These are phyloP conservation scores for Amanita pallidorosea DNA, from an alignment of 768 basidiomycete genomes.

Conservation along the genomic window DNA sequence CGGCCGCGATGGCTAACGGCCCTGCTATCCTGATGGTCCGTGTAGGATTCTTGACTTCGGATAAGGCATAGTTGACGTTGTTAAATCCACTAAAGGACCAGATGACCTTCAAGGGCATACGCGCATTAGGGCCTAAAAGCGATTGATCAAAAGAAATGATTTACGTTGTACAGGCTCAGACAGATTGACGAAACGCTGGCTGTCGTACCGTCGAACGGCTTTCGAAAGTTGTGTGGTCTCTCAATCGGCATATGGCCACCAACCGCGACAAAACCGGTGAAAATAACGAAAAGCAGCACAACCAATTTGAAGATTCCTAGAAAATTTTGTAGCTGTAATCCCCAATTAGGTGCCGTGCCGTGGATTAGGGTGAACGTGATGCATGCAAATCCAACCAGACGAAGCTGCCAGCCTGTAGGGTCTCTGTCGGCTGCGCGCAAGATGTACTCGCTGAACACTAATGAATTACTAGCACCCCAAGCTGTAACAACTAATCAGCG, in stretches of 20 bases:
- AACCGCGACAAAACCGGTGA: slow-evolving; percentile 21
- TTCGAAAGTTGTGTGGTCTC: slow-evolving; percentile 12
- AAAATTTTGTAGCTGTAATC: slow-evolving; percentile 51
- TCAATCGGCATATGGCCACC: background rate
- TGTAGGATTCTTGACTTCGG: slow-evolving; percentile 51
- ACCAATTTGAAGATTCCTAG: slow-evolving; percentile 49
- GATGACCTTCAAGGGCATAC: background rate
- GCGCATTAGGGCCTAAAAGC: background rate
- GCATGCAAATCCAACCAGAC: slow-evolving; percentile 24
- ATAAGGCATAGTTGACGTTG: slow-evolving; percentile 58
- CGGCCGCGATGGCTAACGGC: slow-evolving; percentile 44
- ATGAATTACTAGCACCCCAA: slow-evolving; percentile 26
- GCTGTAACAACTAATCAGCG: background rate
- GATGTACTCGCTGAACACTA: slow-evolving; percentile 48
- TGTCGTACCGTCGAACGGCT: background rate
- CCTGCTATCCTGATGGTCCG: slow-evolving; percentile 56
- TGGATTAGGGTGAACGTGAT: slow-evolving; percentile 26
- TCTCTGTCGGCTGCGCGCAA: slow-evolving; percentile 19
- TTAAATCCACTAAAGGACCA: slow-evolving; percentile 46
- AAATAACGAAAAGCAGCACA: slow-evolving; percentile 29
- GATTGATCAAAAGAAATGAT: background rate
- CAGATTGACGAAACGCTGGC: slow-evolving; percentile 38
- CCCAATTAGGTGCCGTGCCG: slow-evolving; percentile 38
- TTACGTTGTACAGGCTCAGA: slow-evolving; percentile 40
- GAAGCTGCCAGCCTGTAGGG: slow-evolving; percentile 20